Percentiles rank a stretch among this genome's conserved stretches.
Evolutionary conservation across 768 basidiomycete genomes (phyloP).

Genomic region (Tulasnella sp.): DNA sequence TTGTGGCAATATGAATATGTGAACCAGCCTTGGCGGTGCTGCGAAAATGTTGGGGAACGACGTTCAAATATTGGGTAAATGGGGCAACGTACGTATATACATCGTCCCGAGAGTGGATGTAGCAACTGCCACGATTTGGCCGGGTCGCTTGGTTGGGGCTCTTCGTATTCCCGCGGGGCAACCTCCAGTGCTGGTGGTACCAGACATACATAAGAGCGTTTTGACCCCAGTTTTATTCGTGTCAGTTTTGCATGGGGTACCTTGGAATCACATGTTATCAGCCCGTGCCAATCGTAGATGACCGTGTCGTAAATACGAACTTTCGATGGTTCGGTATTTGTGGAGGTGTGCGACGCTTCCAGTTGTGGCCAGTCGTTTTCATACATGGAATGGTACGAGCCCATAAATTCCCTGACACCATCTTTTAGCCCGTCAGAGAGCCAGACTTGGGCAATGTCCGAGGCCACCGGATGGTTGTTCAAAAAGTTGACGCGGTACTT

Average conservation of each 20-base stretch:
- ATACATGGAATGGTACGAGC: conserved; percentile 34
- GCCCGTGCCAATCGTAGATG: too few relatives aligned
- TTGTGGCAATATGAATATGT: conserved; percentile 97
- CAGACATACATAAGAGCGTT: conserved; percentile 62
- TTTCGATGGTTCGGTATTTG: too few relatives aligned
- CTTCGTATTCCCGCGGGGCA: conserved; percentile 36
- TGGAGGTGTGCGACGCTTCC: conserved; percentile 42
- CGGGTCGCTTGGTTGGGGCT: conserved; percentile 40
- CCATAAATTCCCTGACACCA: conserved; percentile 66
- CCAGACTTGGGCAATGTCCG: conserved; percentile 66
- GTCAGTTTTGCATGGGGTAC: conserved; percentile 36
- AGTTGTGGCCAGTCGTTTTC: conserved; percentile 40
- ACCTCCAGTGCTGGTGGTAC: conserved; percentile 49
- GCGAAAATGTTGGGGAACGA: conserved; percentile 19
- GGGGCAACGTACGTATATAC: conserved; percentile 62
- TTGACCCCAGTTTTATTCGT: conserved; percentile 59
- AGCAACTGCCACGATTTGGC: conserved; percentile 73
- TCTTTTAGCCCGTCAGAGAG: conserved; percentile 56
- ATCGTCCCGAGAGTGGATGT: conserved; percentile 63
- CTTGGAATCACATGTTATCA: not conserved
- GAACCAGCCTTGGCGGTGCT: conserved; percentile 89
- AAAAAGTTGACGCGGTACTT: conserved; percentile 71
- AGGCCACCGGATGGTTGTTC: conserved; percentile 59
- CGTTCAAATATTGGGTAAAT: conserved; percentile 18
- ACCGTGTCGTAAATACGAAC: too few relatives aligned